Percentiles rank a stretch among this genome's conserved stretches.
These are phyloP conservation scores for Halenospora varia DNA, from an alignment of 495 filamentous ascomycete species.

Conservation along the genomic window DNA sequence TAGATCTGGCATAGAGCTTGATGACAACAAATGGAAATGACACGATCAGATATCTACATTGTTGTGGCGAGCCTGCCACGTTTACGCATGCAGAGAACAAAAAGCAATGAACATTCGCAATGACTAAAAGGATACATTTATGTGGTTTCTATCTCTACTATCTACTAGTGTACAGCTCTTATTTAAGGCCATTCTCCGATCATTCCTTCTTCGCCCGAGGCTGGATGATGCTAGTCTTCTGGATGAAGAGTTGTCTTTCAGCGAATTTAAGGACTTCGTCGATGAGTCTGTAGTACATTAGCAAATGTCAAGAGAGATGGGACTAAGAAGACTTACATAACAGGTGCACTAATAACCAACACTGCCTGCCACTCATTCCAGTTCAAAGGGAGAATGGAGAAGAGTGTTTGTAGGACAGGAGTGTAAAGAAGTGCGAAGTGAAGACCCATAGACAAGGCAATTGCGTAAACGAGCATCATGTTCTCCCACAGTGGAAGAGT, in stretches of 20 bases:
- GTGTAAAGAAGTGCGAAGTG: constrained; percentile 94
- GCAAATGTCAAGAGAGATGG: no score
- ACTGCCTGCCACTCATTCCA: constrained; percentile 94
- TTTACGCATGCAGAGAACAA: background rate
- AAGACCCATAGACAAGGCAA: constrained; percentile 88
- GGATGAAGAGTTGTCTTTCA: constrained; percentile 62
- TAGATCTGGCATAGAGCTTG: constrained; percentile 19
- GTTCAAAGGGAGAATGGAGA: constrained; percentile 87
- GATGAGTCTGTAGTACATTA: constrained; percentile 62
- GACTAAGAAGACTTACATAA: constrained; percentile 78
- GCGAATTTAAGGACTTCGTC: constrained; percentile 83
- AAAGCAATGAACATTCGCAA: background rate
- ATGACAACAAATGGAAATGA: constrained; percentile 12
- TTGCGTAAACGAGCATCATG: constrained; percentile 94
- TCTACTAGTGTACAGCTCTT: constrained; percentile 21
- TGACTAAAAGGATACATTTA: constrained; percentile 3
- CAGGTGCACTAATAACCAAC: constrained; percentile 79
- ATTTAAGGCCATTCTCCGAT: background rate
- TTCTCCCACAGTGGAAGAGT: constrained; percentile 95
- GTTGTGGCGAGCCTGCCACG: no score
- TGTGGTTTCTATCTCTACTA: constrained; percentile 20
- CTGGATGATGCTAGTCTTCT: constrained; percentile 22
- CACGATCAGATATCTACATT: background rate
- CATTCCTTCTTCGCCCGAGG: constrained; percentile 24
- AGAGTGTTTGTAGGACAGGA: constrained; percentile 82